phyloP scores from a whole-genome alignment of 805 yeast species.

The Myxozyma mucilagina region DNA sequence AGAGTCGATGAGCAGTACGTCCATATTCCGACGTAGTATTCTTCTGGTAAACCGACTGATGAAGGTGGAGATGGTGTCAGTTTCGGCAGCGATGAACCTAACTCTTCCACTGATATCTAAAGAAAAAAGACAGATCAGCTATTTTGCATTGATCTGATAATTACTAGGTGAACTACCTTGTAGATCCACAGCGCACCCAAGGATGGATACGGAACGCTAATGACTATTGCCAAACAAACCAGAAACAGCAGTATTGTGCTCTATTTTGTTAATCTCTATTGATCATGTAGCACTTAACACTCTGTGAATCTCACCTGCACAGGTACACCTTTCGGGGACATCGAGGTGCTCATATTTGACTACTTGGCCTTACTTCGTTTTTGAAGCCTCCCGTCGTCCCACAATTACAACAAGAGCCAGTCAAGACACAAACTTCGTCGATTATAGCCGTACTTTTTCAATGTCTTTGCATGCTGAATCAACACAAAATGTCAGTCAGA shows the following conservation, averaged over 20 bases:
- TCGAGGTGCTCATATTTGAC: no score
- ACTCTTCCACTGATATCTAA: conserved; percentile 14
- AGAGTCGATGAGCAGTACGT: conserved; percentile 13
- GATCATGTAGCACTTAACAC: no score
- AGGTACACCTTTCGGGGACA: no score
- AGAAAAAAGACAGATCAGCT: background rate
- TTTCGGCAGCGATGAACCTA: conserved; percentile 23
- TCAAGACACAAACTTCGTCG: no score
- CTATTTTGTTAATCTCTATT: background rate
- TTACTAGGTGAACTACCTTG: background rate
- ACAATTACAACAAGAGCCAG: no score
- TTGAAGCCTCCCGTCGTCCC: no score
- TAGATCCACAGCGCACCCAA: conserved; percentile 6
- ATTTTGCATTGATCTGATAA: background rate
- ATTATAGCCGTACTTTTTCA: no score
- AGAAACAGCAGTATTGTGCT: background rate
- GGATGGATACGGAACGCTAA: conserved; percentile 2
- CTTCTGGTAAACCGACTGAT: conserved; percentile 27
- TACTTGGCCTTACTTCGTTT: no score
- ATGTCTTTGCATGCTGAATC: no score
- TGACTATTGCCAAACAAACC: background rate
- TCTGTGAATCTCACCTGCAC: no score
- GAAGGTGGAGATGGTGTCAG: conserved; percentile 18
- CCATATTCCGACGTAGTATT: conserved; percentile 27
- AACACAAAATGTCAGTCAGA: no score